Conservation (phyloP, 441 rosid genomes). For the Biscutella auriculata region DNA sequence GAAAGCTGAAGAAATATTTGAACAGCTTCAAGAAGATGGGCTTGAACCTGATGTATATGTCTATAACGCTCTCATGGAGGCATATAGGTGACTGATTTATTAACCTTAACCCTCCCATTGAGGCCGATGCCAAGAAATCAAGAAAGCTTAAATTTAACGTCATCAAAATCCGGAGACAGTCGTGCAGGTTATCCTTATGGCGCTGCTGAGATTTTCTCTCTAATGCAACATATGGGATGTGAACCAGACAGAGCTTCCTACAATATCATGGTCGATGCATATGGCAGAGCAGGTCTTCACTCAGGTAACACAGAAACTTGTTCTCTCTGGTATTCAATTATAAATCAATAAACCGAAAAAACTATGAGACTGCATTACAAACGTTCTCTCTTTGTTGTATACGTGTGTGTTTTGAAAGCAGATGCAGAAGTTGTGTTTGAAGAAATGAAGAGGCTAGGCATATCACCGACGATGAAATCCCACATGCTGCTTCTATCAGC, state of each 20-base stretch:
- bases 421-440: conserved; percentile 76
- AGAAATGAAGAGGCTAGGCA: conserved; percentile 68
- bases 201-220: conserved; percentile 83
- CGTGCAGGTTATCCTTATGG: conserved; percentile 88
- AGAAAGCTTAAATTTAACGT: conserved; percentile 4
- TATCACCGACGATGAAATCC: conserved; percentile 80
- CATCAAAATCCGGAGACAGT: conserved; percentile 30
- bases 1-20: conserved; percentile 88
- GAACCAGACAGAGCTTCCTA: conserved; percentile 91
- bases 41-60: conserved; percentile 80
- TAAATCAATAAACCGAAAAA: too few relatives aligned
- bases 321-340: too few relatives aligned
- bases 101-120: background rate
- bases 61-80: conserved; percentile 89
- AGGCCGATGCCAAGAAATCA: conserved; percentile 6
- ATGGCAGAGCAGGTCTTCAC: conserved; percentile 74
- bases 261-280: conserved; percentile 88
- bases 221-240: conserved; percentile 87
- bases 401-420: conserved; percentile 14
- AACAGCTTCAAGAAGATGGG: conserved; percentile 81
- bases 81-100: conserved; percentile 47
- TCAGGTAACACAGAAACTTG: conserved; percentile 37
- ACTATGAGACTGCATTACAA: too few relatives aligned
- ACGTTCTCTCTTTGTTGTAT: background rate
- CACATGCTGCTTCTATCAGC: conserved; percentile 85